Evolutionary conservation across 1,139 yeast genomes (phyloP), one percentile per base, ranked within the genome.

Genomic region (Debaryomyces fabryi): DNA sequence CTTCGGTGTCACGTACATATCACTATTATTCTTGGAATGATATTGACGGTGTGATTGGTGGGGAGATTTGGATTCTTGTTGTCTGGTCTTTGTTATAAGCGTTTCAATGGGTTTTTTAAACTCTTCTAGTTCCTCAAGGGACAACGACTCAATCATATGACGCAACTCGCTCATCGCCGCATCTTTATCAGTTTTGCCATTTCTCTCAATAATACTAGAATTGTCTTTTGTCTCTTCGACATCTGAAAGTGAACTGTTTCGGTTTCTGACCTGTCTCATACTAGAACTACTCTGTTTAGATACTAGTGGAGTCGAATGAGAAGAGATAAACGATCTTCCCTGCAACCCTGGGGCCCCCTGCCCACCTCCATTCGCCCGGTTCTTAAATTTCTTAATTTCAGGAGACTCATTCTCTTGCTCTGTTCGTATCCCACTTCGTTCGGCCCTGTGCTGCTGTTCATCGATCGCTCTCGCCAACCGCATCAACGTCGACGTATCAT

Each of bases 301-400:
- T 6, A 44, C 44, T n/a, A 68, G 53, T 1, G 74, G 74, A 0
- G 74, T 68, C 4, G 72, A 67, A 48, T 70, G 74, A 2, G 71
- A 64, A 12, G 69, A 61, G 8, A 64, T 54, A 35, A 51, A 46
- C 9, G 52, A 24, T 12, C 29, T 30, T 30, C 25, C 15, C 29
- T 13, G 30, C 13, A n/a, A n/a, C 6, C 13, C 30, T 4, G n/a
- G 30, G 4, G 13, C 13, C n/a, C 27, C 21, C 8, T 21, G 27
- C 3, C 5, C 24, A 27, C 21, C 37, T 12, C 18, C 13, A n/a
- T 13, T 12, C 6, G 13, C n/a, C 10, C 37, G 32, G n/a, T 20
- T 27, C 20, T n/a, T 21, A 13, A 13, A 3, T n/a, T 15, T n/a
- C 15, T 27, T n/a, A 20, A 5, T 12, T 13, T 3, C 15, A 18